phyloP scores from a whole-genome alignment of 2,329 filamentous ascomycete species.

The Botrytis paeoniae region DNA sequence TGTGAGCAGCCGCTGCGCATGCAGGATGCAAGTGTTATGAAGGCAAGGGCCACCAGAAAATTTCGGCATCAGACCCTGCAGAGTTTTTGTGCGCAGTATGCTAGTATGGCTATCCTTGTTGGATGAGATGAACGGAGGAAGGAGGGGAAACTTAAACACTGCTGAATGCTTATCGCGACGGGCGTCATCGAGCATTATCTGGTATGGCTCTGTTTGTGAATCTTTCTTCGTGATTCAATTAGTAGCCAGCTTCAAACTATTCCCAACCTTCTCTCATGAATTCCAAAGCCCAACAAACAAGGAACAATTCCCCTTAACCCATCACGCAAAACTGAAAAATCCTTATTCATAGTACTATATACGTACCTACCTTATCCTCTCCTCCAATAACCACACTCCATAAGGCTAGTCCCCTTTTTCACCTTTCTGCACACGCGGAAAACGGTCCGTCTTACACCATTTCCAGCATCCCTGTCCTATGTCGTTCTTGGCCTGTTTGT shows the following conservation, averaged over 20 bases:
- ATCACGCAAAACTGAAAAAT: neutral
- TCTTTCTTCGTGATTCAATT: neutral
- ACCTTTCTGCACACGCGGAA: constrained; percentile 21
- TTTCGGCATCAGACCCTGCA: neutral
- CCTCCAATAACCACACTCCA: constrained; percentile 6
- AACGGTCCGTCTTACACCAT: constrained; percentile 22
- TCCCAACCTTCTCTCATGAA: neutral
- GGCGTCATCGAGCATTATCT: neutral
- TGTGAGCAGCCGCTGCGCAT: neutral
- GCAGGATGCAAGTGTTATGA: constrained; percentile 1
- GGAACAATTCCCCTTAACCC: neutral
- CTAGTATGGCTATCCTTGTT: neutral
- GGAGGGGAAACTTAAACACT: neutral
- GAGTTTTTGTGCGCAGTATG: neutral
- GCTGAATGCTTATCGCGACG: neutral
- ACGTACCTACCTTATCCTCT: neutral
- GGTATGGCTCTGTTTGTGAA: neutral
- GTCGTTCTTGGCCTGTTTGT: constrained; percentile 2
- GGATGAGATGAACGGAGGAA: neutral
- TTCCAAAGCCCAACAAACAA: neutral
- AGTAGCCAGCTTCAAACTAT: neutral
- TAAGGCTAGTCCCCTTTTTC: neutral
- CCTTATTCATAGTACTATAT: neutral
- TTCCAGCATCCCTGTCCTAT: neutral
- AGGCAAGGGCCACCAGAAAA: neutral